Evolutionary conservation across 2,329 filamentous ascomycete genomes (phyloP).

Genomic region (Diaporthe sp.): DNA sequence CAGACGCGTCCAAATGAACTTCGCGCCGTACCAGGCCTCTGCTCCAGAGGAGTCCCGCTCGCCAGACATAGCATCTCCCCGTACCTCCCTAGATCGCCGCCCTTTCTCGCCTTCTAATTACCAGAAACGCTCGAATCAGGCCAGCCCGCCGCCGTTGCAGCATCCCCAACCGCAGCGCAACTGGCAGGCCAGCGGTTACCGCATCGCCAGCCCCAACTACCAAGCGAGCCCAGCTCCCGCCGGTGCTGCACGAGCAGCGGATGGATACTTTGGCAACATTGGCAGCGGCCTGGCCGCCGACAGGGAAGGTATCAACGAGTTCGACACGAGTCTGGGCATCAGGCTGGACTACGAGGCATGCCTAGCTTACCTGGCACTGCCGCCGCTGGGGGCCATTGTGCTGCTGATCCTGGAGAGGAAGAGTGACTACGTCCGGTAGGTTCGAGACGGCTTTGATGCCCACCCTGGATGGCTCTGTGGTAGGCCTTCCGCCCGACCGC

Average conservation of each 20-base stretch:
- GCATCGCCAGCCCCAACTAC: conserved; percentile 51
- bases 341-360: conserved; percentile 91
- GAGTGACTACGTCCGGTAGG: conserved; percentile 94
- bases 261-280: conserved; percentile 58
- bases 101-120: conserved; percentile 65
- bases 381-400: conserved; percentile 87
- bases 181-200: conserved; percentile 60
- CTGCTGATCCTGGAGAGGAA: conserved; percentile 90
- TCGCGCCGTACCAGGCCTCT: conserved; percentile 95
- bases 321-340: conserved; percentile 90
- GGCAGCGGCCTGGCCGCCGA: conserved; percentile 50
- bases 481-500: background rate
- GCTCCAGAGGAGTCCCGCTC: conserved; percentile 89
- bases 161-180: conserved; percentile 70
- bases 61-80: conserved; percentile 68
- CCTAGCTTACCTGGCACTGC: conserved; percentile 86
- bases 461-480: background rate
- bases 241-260: conserved; percentile 40
- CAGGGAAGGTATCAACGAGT: conserved; percentile 78
- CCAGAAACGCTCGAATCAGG: conserved; percentile 52
- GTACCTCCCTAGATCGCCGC: conserved; percentile 69
- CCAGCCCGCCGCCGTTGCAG: conserved; percentile 60
- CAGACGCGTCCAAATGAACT: conserved; percentile 74
- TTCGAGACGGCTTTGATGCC: conserved; percentile 29
- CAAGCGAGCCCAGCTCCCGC: conserved; percentile 45